phyloP scores from a whole-genome alignment of 768 basidiomycete species.

The Serendipita indica region DNA sequence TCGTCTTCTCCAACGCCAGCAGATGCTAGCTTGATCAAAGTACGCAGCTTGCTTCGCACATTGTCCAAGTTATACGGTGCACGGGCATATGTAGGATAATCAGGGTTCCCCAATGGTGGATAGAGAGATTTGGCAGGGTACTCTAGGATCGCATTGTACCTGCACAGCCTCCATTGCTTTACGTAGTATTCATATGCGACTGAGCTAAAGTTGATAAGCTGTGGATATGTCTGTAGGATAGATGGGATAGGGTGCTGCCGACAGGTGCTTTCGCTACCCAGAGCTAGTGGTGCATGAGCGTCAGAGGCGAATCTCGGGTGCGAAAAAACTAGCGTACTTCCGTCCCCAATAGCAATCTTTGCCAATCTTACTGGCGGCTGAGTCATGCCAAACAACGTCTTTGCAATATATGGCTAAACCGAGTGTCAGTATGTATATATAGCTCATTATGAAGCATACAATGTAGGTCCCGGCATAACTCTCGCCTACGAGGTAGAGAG shows the following conservation, averaged over 20 bases:
- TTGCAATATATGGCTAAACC: conserved; percentile 55
- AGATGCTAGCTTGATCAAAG: neutral
- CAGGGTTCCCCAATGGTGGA: conserved; percentile 11
- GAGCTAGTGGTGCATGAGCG: neutral
- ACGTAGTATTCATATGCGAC: conserved; percentile 46
- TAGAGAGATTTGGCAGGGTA: conserved; percentile 31
- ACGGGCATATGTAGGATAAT: neutral
- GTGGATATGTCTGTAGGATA: conserved; percentile 57
- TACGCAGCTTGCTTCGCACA: conserved; percentile 16
- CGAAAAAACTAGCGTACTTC: conserved; percentile 36
- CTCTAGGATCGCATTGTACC: conserved; percentile 48
- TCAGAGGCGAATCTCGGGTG: conserved; percentile 41
- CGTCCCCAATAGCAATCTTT: conserved; percentile 60
- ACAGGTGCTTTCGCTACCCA: neutral
- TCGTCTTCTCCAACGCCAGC: neutral
- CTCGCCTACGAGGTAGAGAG: conserved; percentile 55
- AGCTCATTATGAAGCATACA: conserved; percentile 23
- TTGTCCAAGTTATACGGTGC: conserved; percentile 16
- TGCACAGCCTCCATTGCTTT: conserved; percentile 50
- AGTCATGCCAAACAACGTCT: conserved; percentile 47
- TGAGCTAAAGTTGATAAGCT: conserved; percentile 56
- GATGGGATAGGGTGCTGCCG: conserved; percentile 27
- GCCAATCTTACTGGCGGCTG: conserved; percentile 53
- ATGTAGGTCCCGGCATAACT: conserved; percentile 65
- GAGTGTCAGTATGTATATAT: neutral